Evolutionary conservation across 768 basidiomycete genomes (phyloP), one percentile per base, ranked within the genome.

Genomic region (Tulasnella sp.): DNA sequence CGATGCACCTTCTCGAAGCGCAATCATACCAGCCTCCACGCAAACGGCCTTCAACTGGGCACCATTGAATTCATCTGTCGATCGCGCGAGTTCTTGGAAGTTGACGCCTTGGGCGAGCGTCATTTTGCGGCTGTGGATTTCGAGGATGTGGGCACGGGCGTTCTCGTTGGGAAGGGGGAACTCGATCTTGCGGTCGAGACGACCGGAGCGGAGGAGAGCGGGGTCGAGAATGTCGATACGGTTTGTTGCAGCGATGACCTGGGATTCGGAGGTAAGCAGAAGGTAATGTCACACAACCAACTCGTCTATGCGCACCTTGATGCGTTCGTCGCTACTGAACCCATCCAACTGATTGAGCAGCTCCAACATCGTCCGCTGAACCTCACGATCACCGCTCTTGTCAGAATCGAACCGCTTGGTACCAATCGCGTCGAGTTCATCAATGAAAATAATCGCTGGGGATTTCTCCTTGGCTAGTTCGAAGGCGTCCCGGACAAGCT

Each of bases 331-430:
- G 63, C 88, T 92, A 59, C 89, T 86, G 72, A 99, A 99, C 29
- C 96, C 96, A 65, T 99, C 96, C 40, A 98, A 74, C 70, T 99
- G 96, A 69, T 99, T 99, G 61, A 99, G 79, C 42, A 99, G 76
- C 68, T 99, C 96, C 66, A 99, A 75, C 96, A 99, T 99, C n/a
- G 96, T 99, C 61, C 96, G 75, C 70, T 99, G 96, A n/a, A 99
- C 96, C 68, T 99, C 96, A 67, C 96, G 81, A 70, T 99, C 96
- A 61, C 96, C 96, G 65, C 89, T 89, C 78, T 98, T 99, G 71
- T 98, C 94, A 15, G 88, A 92, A 66, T 99, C 96, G 67, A 98
- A 98, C 6, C 96, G 86, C 69, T 97, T 97, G 9, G 94, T 98
- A 39, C 94, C 94, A 63, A 98, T 94, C n/a, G 93, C 93, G 68